Conservation (phyloP, 169 alveolate genomes). For the Miamiensis avidus region DNA sequence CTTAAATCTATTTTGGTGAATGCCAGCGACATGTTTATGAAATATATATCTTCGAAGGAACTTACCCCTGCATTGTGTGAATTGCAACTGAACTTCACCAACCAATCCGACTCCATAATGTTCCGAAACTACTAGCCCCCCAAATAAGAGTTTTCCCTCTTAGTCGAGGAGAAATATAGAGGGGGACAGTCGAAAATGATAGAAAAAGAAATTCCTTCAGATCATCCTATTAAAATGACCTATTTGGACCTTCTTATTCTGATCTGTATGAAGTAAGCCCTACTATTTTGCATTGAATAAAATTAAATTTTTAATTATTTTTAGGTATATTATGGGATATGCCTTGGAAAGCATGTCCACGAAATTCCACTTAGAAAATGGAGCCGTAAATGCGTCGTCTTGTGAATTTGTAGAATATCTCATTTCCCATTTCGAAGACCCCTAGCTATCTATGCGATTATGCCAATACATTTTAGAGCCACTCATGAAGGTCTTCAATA, state of each 20-base stretch:
- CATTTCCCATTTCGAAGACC: conserved; percentile 41
- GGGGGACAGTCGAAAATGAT: not conserved
- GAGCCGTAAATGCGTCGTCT: conserved; percentile 54
- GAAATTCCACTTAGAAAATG: conserved; percentile 45
- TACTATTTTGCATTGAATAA: too few relatives aligned
- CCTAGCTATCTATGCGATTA: conserved; percentile 28
- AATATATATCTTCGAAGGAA: conserved; percentile 22
- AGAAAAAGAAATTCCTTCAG: not conserved
- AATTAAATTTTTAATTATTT: too few relatives aligned
- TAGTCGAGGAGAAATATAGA: not conserved
- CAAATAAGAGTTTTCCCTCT: not conserved
- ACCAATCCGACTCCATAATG: not conserved
- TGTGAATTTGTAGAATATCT: conserved; percentile 51
- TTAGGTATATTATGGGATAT: conserved; percentile 45
- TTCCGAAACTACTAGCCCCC: not conserved
- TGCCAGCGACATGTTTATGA: conserved; percentile 32
- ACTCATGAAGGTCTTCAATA: conserved; percentile 26
- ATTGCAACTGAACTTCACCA: conserved; percentile 28
- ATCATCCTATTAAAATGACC: conserved; percentile 21
- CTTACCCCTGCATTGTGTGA: conserved; percentile 19
- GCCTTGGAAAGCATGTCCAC: conserved; percentile 40
- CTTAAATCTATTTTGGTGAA: conserved; percentile 36
- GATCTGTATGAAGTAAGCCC: conserved; percentile 37
- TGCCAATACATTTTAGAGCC: conserved; percentile 41
- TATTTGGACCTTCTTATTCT: conserved; percentile 41